Evolutionary conservation across 192 early-diverging fungal genomes (phyloP).

Genomic region (Entomortierella chlamydospora): DNA sequence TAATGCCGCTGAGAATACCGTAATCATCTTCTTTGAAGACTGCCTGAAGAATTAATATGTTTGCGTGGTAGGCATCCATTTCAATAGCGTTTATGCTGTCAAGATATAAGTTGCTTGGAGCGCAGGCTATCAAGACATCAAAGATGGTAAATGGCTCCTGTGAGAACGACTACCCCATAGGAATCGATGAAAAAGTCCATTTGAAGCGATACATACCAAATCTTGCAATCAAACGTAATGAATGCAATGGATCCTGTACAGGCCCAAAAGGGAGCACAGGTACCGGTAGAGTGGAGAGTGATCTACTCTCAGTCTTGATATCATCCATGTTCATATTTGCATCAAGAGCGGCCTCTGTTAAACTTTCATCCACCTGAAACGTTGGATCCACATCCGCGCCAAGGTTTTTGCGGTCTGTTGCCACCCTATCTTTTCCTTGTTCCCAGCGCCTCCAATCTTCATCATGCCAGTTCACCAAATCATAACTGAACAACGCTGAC

Average conservation of each 20-base stretch:
- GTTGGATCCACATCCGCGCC: constrained; percentile 8
- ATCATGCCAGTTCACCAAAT: constrained; percentile 65
- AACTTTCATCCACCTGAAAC: constrained; percentile 13
- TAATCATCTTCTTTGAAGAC: constrained; percentile 58
- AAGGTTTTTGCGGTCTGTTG: not conserved
- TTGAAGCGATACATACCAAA: constrained; percentile 53
- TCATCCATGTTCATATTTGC: constrained; percentile 33
- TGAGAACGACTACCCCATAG: not conserved
- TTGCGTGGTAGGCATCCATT: constrained; percentile 65
- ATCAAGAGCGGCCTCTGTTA: constrained; percentile 4
- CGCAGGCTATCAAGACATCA: constrained; percentile 25
- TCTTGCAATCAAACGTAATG: constrained; percentile 56
- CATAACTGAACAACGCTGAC: constrained; percentile 62
- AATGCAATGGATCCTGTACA: constrained; percentile 65
- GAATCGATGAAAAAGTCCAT: not conserved
- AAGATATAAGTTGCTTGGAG: constrained; percentile 43
- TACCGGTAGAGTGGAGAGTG: constrained; percentile 12
- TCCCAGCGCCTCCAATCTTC: constrained; percentile 65
- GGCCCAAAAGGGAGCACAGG: constrained; percentile 63
- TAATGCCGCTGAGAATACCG: constrained; percentile 54
- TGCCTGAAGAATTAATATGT: constrained; percentile 56
- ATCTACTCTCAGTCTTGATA: constrained; percentile 20
- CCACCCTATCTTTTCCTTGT: constrained; percentile 1
- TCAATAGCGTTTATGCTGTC: constrained; percentile 55
- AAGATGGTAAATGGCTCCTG: not conserved